A percentile compares a stretch with the other conserved stretches of the same genome.
Evolutionary conservation across 2,329 filamentous ascomycete genomes (phyloP).

Genomic region (Botrytis pseudocinerea): DNA sequence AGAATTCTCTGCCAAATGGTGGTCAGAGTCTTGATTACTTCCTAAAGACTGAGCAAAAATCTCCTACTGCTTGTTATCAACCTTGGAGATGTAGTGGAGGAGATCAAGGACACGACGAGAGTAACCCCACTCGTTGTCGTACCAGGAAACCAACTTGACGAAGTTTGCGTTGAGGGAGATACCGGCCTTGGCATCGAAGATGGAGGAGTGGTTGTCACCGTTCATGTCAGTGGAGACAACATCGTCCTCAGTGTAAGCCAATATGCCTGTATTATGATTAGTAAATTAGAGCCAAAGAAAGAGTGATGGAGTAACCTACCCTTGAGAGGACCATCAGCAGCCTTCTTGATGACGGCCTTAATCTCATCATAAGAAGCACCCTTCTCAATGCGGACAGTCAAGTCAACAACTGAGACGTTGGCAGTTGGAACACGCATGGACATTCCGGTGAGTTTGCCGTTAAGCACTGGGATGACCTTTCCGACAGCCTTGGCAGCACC

Average conservation of each 20-base stretch:
- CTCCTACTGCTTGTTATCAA: slow-evolving; percentile 54
- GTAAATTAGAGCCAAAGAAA: not conserved
- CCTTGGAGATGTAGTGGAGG: slow-evolving; percentile 75
- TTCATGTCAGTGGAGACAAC: slow-evolving; percentile 92
- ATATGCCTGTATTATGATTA: slow-evolving; percentile 60
- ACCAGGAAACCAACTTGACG: slow-evolving; percentile 94
- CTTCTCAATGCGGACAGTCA: slow-evolving; percentile 95
- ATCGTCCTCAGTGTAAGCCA: slow-evolving; percentile 96
- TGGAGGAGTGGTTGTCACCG: slow-evolving; percentile 91
- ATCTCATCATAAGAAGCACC: slow-evolving; percentile 83
- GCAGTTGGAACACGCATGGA: slow-evolving; percentile 97
- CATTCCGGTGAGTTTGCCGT: slow-evolving; percentile 99
- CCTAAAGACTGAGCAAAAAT: slow-evolving; percentile 29
- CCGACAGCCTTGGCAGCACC: slow-evolving; percentile 99
- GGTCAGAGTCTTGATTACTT: slow-evolving; percentile 37
- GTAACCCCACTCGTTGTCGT: slow-evolving; percentile 99
- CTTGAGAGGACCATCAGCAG: slow-evolving; percentile 80
- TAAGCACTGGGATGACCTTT: slow-evolving; percentile 97
- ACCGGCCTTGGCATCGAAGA: slow-evolving; percentile 99
- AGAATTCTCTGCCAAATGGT: slow-evolving; percentile 36
- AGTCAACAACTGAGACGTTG: slow-evolving; percentile 99
- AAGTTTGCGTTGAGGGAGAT: slow-evolving; percentile 99
- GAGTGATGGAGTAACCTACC: slow-evolving; percentile 55
- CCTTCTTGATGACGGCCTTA: slow-evolving; percentile 87
- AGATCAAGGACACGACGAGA: slow-evolving; percentile 91